These are phyloP conservation scores for Tilletiaria anomala DNA, from an alignment of 1,284 basidiomycete species.

Conservation along the genomic window DNA sequence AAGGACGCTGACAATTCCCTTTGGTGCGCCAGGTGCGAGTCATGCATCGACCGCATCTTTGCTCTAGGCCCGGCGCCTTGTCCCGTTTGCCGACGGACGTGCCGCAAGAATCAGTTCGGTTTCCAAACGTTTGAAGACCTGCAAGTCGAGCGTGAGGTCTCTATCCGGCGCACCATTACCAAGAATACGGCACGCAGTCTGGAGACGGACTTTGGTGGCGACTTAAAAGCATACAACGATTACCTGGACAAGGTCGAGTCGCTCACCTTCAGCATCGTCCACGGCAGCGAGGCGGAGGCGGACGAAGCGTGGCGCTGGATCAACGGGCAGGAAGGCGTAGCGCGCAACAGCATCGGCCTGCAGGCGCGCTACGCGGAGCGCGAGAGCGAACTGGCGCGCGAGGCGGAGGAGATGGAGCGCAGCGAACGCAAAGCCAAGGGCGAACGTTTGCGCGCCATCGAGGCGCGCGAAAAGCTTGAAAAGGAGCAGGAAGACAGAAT, in stretches of 20 bases:
- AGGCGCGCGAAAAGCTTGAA: slow-evolving; percentile 20
- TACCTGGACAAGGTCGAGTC: slow-evolving; percentile 94
- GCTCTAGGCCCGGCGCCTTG: slow-evolving; percentile 91
- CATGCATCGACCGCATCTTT: slow-evolving; percentile 87
- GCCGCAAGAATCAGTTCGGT: slow-evolving; percentile 82
- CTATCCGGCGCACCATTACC: slow-evolving; percentile 66
- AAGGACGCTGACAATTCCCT: too few relatives aligned
- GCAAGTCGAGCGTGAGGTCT: slow-evolving; percentile 88
- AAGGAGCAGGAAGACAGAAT: slow-evolving; percentile 23
- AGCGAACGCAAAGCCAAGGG: slow-evolving; percentile 17
- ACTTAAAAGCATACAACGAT: slow-evolving; percentile 75
- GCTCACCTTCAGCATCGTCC: slow-evolving; percentile 88
- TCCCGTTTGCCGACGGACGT: slow-evolving; percentile 76
- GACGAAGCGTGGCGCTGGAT: slow-evolving; percentile 68
- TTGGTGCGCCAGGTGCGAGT: slow-evolving; percentile 9
- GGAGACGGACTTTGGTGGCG: slow-evolving; percentile 64
- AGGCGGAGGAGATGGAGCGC: slow-evolving; percentile 18
- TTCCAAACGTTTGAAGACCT: slow-evolving; percentile 96
- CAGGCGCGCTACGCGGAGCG: slow-evolving; percentile 18
- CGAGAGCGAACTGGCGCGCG: slow-evolving; percentile 21
- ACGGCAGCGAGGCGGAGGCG: slow-evolving; percentile 67
- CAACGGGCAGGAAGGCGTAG: slow-evolving; percentile 49
- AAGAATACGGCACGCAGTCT: slow-evolving; percentile 51
- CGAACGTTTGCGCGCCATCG: slow-evolving; percentile 15
- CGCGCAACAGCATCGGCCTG: slow-evolving; percentile 17